A percentile compares a stretch with the other conserved stretches of the same genome.
Evolutionary conservation across 257 asterid genomes (phyloP).

Genomic region (Handroanthus guayacan): DNA sequence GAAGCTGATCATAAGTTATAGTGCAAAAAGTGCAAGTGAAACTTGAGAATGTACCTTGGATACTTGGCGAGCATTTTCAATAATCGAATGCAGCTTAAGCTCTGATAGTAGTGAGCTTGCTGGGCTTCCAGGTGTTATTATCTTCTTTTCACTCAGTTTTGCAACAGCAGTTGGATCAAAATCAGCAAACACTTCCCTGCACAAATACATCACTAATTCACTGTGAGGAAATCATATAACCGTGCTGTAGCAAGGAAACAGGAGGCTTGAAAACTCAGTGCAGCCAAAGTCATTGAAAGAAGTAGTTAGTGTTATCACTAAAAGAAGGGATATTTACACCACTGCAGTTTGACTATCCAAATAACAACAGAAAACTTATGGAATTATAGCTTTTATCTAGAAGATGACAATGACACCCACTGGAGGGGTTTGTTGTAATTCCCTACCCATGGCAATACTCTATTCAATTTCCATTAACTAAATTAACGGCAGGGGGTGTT

Average conservation of each 20-base stretch:
- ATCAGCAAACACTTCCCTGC: constrained; percentile 53
- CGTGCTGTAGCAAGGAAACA: background rate
- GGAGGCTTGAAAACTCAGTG: background rate
- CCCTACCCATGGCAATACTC: no score
- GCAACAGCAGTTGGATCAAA: constrained; percentile 53
- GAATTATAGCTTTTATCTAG: no score
- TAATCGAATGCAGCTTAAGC: constrained; percentile 47
- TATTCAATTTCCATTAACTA: no score
- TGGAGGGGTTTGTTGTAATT: no score
- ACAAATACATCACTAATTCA: background rate
- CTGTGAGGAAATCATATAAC: background rate
- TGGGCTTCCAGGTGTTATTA: constrained; percentile 46
- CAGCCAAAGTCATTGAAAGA: background rate
- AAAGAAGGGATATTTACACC: no score
- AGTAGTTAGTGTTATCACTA: background rate
- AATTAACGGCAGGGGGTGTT: no score
- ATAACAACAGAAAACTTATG: no score
- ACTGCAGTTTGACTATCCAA: no score
- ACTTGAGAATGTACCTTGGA: constrained; percentile 40
- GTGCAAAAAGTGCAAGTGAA: background rate
- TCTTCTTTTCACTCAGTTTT: constrained; percentile 49
- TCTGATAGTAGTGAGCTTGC: constrained; percentile 49
- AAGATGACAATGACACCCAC: no score
- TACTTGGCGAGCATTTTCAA: constrained; percentile 55
- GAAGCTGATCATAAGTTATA: background rate